phyloP scores from a whole-genome alignment of 192 early-diverging fungal species.

The Backusella psychrophila region DNA sequence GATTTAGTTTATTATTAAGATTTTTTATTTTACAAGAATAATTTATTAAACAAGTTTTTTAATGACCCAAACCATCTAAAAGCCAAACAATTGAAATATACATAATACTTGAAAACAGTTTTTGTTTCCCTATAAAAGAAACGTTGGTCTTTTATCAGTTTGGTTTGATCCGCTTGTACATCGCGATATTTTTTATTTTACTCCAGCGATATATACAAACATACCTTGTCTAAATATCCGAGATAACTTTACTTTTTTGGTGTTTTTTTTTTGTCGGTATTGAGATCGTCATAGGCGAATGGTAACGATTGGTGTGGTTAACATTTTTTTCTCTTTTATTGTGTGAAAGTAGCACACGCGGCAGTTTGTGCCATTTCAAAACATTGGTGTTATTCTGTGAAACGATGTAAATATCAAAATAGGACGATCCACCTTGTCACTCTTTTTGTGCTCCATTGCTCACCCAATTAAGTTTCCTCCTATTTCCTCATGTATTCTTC shows the following conservation, averaged over 20 bases:
- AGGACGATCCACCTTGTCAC: neutral
- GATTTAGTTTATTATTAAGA: too few relatives aligned
- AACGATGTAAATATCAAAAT: neutral
- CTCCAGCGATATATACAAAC: neutral
- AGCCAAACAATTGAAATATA: too few relatives aligned
- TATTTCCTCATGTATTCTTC: neutral
- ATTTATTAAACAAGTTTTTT: too few relatives aligned
- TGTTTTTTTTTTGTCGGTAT: neutral
- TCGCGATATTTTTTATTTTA: too few relatives aligned
- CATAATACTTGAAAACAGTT: too few relatives aligned
- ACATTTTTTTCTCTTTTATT: neutral
- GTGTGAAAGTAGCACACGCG: neutral
- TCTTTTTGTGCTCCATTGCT: neutral
- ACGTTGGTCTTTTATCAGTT: too few relatives aligned
- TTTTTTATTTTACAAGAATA: too few relatives aligned
- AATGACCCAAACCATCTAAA: too few relatives aligned
- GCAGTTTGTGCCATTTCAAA: neutral
- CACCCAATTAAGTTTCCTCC: neutral
- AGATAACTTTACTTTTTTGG: neutral
- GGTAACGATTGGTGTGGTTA: neutral
- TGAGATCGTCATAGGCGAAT: neutral
- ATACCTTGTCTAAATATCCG: neutral
- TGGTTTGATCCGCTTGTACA: too few relatives aligned
- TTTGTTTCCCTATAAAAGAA: too few relatives aligned
- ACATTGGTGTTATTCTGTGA: neutral